These are phyloP conservation scores for Climacium dendroides DNA, from an alignment of 225 moss, liverwort and hornwort genomes.

Conservation along the genomic window DNA sequence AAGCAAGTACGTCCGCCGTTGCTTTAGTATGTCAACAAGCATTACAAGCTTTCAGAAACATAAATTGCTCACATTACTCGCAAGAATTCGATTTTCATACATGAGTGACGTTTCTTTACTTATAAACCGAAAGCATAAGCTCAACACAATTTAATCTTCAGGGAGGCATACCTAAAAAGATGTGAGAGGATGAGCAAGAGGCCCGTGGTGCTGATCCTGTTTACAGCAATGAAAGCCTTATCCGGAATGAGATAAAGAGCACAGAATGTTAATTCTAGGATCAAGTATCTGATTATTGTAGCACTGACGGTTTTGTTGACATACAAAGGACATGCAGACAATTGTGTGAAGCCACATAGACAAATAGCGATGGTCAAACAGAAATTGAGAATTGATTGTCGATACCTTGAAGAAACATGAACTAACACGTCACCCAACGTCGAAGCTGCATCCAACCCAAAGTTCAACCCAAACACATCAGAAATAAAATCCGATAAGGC, in stretches of 20 bases:
- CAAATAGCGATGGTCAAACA: neutral
- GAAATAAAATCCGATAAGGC: neutral
- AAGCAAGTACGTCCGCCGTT: neutral
- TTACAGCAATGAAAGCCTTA: neutral
- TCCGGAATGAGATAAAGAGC: neutral
- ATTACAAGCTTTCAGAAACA: neutral
- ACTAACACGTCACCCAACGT: constrained; percentile 24
- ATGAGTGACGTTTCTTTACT: neutral
- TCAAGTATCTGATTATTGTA: neutral
- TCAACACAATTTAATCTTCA: neutral
- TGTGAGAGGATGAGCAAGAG: constrained; percentile 28
- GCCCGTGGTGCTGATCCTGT: constrained; percentile 20
- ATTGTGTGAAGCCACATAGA: neutral
- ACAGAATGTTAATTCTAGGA: neutral
- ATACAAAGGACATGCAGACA: neutral
- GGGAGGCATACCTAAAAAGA: neutral
- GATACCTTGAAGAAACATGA: constrained; percentile 25
- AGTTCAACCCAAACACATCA: neutral
- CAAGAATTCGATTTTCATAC: neutral
- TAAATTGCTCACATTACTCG: neutral
- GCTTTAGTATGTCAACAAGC: neutral
- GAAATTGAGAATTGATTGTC: neutral
- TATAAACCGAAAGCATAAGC: neutral
- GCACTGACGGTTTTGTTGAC: neutral
- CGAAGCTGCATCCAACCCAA: constrained; percentile 12